Percentiles rank a stretch among this genome's conserved stretches.
These are phyloP conservation scores for Candida silvicultrix DNA, from an alignment of 805 yeast species.

Conservation along the genomic window DNA sequence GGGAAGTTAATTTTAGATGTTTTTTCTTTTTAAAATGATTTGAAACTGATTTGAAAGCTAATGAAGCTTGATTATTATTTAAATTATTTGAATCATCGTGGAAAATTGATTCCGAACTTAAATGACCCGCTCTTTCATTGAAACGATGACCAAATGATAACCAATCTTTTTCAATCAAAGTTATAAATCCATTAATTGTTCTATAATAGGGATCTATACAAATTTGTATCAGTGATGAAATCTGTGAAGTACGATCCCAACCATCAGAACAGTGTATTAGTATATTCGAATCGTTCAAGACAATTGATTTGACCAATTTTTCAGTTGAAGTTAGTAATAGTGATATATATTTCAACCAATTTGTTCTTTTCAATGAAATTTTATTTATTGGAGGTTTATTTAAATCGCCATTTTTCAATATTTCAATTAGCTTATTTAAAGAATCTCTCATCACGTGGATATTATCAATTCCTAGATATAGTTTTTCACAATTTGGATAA, in stretches of 20 bases:
- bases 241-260: conserved; percentile 96
- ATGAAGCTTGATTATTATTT: conserved; percentile 27
- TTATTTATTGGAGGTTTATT: conserved; percentile 42
- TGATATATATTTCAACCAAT: conserved; percentile 73
- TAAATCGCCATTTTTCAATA: conserved; percentile 63
- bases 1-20: conserved; percentile 64
- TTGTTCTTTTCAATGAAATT: conserved; percentile 53
- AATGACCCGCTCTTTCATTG: conserved; percentile 74
- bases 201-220: conserved; percentile 89
- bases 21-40: conserved; percentile 43
- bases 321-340: conserved; percentile 71
- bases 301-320: conserved; percentile 72
- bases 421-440: conserved; percentile 51
- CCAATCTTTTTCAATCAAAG: conserved; percentile 92
- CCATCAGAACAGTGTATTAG: conserved; percentile 96
- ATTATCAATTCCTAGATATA: conserved; percentile 88
- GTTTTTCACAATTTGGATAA: conserved; percentile 62
- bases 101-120: conserved; percentile 46
- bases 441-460: conserved; percentile 94
- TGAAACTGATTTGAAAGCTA: conserved; percentile 41
- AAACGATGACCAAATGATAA: conserved; percentile 90
- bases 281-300: conserved; percentile 75
- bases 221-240: conserved; percentile 74
- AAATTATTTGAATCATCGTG: conserved; percentile 27
- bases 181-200: conserved; percentile 82